Percentiles rank a stretch among this genome's conserved stretches.
phyloP scores from a whole-genome alignment of 2,329 filamentous ascomycete species.

The Aspergillus fijiensis region DNA sequence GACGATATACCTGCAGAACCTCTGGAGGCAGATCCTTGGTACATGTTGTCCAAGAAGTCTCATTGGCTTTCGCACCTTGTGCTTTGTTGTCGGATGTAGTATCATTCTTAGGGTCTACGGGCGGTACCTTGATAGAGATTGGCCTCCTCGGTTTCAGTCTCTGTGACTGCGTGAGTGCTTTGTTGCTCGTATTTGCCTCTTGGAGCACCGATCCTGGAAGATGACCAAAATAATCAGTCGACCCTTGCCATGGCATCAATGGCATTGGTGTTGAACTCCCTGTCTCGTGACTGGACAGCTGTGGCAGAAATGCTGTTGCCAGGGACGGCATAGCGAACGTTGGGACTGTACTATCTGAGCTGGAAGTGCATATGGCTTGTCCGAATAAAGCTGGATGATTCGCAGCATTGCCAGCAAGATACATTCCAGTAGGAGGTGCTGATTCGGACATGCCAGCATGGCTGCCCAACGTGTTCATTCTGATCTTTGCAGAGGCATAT shows the following conservation, averaged over 20 bases:
- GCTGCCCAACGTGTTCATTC: constrained; percentile 1
- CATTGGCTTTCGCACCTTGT: not conserved
- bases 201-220: not conserved
- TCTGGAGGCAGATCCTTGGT: constrained; percentile 18
- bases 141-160: not conserved
- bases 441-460: constrained; percentile 1
- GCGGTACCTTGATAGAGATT: not conserved
- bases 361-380: not conserved
- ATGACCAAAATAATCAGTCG: not conserved
- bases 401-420: not conserved
- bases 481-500: constrained; percentile 18
- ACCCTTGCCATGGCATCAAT: not conserved
- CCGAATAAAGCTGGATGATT: not conserved
- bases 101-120: not conserved
- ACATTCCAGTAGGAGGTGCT: not conserved
- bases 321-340: not conserved
- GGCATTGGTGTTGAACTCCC: not conserved
- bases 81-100: not conserved
- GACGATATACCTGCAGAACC: constrained; percentile 29
- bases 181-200: not conserved
- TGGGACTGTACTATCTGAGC: not conserved
- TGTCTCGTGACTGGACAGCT: not conserved
- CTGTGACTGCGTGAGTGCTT: not conserved
- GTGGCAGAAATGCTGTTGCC: not conserved
- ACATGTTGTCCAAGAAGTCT: constrained; percentile 11